phyloP scores from a whole-genome alignment of 768 basidiomycete species.

The Pholiota microspora region DNA sequence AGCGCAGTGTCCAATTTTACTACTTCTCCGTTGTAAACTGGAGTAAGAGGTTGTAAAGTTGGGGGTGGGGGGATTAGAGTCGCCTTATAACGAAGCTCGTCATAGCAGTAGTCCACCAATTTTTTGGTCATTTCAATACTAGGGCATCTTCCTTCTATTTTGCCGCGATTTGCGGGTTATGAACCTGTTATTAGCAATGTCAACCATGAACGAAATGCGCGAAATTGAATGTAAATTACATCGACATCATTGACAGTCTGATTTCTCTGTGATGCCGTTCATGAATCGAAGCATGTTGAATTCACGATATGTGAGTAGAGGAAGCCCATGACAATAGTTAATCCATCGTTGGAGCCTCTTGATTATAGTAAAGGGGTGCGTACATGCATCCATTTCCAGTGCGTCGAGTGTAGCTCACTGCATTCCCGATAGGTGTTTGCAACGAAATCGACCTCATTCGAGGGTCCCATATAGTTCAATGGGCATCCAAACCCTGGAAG shows the following conservation, averaged over 20 bases:
- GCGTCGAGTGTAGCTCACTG: constrained; percentile 10
- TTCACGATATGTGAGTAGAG: constrained; percentile 27
- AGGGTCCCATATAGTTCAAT: constrained; percentile 21
- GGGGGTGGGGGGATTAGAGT: constrained; percentile 7
- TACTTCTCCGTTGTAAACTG: constrained; percentile 26
- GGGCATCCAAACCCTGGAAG: constrained; percentile 29
- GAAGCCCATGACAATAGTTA: constrained; percentile 11
- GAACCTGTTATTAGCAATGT: constrained; percentile 12
- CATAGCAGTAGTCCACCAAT: constrained; percentile 26
- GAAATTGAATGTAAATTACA: constrained; percentile 11
- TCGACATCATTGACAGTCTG: constrained; percentile 31
- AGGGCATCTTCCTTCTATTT: constrained; percentile 26
- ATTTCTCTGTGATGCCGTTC: constrained; percentile 33
- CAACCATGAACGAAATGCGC: too few species aligned
- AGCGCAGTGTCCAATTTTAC: constrained; percentile 33
- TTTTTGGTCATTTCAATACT: constrained; percentile 17
- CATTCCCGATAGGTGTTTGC: constrained; percentile 17
- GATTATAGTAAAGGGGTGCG: not conserved
- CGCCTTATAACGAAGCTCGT: constrained; percentile 26
- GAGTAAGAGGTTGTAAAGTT: constrained; percentile 10
- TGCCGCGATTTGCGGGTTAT: constrained; percentile 18
- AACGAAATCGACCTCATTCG: constrained; percentile 11
- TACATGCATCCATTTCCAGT: constrained; percentile 5
- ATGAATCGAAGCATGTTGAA: constrained; percentile 33
- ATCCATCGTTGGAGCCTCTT: too few species aligned